phyloP scores from a whole-genome alignment of 2,329 filamentous ascomycete genomes.

The Exophiala mesophila region DNA sequence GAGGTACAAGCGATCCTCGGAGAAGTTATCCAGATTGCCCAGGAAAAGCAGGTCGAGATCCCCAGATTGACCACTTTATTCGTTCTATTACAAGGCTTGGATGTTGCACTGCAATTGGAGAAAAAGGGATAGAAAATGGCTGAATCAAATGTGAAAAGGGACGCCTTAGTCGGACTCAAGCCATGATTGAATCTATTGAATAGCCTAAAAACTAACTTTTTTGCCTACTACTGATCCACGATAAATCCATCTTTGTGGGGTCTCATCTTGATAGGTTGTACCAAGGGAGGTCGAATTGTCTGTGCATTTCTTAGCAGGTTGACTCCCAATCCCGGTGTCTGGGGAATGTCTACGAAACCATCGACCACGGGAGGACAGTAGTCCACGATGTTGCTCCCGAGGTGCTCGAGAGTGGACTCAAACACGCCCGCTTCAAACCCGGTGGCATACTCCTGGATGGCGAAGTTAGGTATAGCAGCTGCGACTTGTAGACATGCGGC shows the following conservation, averaged over 20 bases:
- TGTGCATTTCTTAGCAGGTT: constrained; percentile 60
- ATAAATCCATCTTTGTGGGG: constrained; percentile 13
- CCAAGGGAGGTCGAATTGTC: constrained; percentile 8
- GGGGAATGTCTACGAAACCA: constrained; percentile 58
- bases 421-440: constrained; percentile 48
- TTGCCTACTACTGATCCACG: constrained; percentile 15
- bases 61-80: constrained; percentile 3
- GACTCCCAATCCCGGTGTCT: constrained; percentile 59
- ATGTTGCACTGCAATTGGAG: constrained; percentile 1
- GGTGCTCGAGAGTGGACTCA: constrained; percentile 37
- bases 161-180: too few species aligned
- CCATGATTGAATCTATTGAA: too few species aligned
- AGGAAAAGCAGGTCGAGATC: constrained; percentile 2
- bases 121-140: neutral
- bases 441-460: constrained; percentile 68
- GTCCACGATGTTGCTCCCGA: constrained; percentile 59
- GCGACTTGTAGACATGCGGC: constrained; percentile 65
- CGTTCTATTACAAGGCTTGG: constrained; percentile 7
- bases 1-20: constrained; percentile 49
- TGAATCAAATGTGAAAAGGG: neutral
- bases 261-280: constrained; percentile 13
- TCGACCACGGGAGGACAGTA: constrained; percentile 43
- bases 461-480: constrained; percentile 55
- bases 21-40: constrained; percentile 33
- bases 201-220: neutral